Percentiles rank a stretch among this genome's conserved stretches.
Evolutionary conservation across 176 grass and related monocot genomes (phyloP).

Genomic region (Carex parvula): DNA sequence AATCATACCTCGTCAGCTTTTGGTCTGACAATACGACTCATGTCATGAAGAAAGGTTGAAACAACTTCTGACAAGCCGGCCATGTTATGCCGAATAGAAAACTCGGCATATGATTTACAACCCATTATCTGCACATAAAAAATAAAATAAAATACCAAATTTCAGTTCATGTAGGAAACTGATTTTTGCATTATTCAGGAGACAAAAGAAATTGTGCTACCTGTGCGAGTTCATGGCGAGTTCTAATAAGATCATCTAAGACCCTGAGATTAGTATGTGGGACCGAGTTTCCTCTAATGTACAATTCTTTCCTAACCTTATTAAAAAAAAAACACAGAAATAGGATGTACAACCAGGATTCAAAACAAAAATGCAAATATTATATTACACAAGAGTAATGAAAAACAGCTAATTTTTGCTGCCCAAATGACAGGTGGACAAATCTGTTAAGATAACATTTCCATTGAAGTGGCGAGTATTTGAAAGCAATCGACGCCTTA

Average conservation of each 20-base stretch:
- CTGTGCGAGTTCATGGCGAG: conserved; percentile 89
- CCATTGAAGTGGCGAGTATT: not conserved
- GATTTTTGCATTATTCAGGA: not conserved
- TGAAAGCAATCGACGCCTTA: not conserved
- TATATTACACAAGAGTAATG: not conserved
- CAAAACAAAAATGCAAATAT: not conserved
- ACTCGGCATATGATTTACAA: conserved; percentile 84
- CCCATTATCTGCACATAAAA: conserved; percentile 62
- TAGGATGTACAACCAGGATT: conserved; percentile 5
- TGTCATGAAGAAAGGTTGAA: conserved; percentile 70
- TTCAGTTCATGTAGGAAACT: conserved; percentile 1
- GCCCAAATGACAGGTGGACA: not conserved
- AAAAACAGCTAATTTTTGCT: not conserved
- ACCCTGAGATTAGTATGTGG: conserved; percentile 74
- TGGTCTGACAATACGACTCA: conserved; percentile 59
- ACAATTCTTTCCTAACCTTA: conserved; percentile 83
- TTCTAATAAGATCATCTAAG: conserved; percentile 62
- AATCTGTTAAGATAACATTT: not conserved
- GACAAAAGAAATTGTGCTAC: conserved; percentile 33
- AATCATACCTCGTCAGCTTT: conserved; percentile 77
- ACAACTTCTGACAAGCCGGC: conserved; percentile 69
- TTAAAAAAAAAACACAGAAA: conserved; percentile 25
- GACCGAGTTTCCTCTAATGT: conserved; percentile 68
- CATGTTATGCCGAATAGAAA: conserved; percentile 90
- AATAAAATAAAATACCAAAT: not conserved